Base-by-base conservation (phyloP, 148 eudicot species). In the Spergularia marina region DNA sequence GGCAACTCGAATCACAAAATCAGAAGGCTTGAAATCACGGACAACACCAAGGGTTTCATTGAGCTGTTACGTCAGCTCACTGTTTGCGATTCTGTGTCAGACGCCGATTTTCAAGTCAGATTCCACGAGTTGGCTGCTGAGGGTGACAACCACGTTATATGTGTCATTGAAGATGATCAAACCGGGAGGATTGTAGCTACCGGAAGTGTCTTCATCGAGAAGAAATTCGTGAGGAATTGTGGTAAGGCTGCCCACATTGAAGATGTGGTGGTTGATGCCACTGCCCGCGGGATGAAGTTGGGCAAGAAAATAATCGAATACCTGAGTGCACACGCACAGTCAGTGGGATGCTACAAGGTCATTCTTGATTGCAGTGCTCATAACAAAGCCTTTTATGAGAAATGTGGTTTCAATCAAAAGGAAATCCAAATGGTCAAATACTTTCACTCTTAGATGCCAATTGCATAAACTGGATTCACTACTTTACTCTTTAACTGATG, bases 211-310 rank as follows among this genome's bases (percentile, higher is more conserved):
- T 89, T 90, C 68, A 78, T 91, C 23, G 98, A 94, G 76, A 94
- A 77, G 87, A 94, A 94, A 71, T 94, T 94, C 58, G 59, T 91
- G 11, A 83, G 96, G 80, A 94, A 84, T 23, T 94, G 98, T 80
- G 89, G 93, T 17, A 91, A 91, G 80, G 98, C 72, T 51, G 97
- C 93, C 58, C 98, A 94, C 51, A 86, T 94, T 4, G 98, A 94
- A 77, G 98, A 94, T 79, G 94, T 91, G 34, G 97, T 94, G 15
- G 96, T 91, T 4, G 96, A 91, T 82, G 78, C 89, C 5, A 81
- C 56, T 74, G 84, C 83, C 16, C 79, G 97, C 25, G 92, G 97
- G 13, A 41, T 85, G 89, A 87, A 94, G 14, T 71, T 94, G 53
- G 98, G 98, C 21, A 91, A 91, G 85, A 94, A 84, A 71, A 71